phyloP scores from a whole-genome alignment of 495 filamentous ascomycete genomes.

The Neurospora tetraspora region DNA sequence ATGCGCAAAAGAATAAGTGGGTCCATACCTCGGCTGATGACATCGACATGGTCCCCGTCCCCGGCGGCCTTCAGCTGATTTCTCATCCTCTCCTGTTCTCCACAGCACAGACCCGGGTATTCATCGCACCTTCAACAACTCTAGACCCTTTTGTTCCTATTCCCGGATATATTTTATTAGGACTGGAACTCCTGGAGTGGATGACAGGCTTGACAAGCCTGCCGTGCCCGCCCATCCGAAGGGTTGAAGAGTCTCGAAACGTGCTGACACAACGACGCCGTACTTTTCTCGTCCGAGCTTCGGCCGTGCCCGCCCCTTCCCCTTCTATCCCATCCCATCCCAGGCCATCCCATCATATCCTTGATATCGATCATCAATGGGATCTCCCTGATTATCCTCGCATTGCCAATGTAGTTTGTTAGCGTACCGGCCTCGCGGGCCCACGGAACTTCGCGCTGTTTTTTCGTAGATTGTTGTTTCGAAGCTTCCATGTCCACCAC shows the following conservation, averaged over 20 bases:
- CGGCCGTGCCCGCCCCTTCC: neutral
- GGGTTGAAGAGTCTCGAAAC: neutral
- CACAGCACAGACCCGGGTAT: neutral
- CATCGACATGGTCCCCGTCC: no score
- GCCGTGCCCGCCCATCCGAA: neutral
- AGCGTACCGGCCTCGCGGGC: neutral
- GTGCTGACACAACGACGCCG: neutral
- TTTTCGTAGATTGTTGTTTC: neutral
- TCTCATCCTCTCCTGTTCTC: neutral
- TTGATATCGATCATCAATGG: neutral
- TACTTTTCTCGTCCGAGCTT: neutral
- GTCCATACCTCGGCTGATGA: neutral
- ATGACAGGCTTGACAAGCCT: neutral
- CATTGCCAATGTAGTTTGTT: neutral
- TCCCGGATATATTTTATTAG: neutral
- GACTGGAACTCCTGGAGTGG: neutral
- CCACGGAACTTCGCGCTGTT: neutral
- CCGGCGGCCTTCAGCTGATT: neutral
- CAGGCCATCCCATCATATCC: neutral
- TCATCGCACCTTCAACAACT: neutral
- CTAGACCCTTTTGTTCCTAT: neutral
- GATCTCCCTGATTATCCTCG: neutral
- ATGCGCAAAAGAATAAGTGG: neutral
- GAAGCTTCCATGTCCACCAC: neutral
- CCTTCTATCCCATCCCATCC: neutral